Base-by-base conservation (phyloP, 768 basidiomycete genomes). In the Suillus paluster region DNA sequence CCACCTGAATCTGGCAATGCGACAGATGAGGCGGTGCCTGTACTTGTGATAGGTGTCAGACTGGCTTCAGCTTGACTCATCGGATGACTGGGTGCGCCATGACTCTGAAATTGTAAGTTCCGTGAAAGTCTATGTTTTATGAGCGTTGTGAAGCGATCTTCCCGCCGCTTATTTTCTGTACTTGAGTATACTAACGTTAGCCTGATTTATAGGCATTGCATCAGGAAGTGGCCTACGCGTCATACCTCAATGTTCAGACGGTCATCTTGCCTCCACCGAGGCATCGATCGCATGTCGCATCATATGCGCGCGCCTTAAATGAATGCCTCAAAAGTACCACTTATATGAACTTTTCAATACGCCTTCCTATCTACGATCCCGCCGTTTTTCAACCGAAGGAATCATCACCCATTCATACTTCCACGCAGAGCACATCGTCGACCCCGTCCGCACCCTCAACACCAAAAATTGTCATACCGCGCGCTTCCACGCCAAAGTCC, bases 61-160 rank as follows among this genome's bases (percentile, higher is more conserved):
- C 59, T 99, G 97, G 97, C 82, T 99, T 4, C 94, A 97, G 73
- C 81, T 99, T 42, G 97, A 99, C 76, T 89, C 94, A 9, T 79
- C 85, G 0, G 95, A 98, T 75, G 94, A 95, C 68, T 94, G 96
- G 83, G 89, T 99, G 58, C 86, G 97, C 49, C 94, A 97, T 68
- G 97, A 99, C 71, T 91, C 95, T 49, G 97, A 97, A 77, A 91
- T 97, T 59, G 95, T 95, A 74, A 77, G 91, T 82, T 50, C 57
- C 46, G 54, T 55, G 54, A 55, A 19, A 38, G 23, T 5, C 21
- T 15, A 23, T 38, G 23, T 6, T 41, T 23, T 54, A 36, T 5
- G 2, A 36, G n/a, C 34, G 15, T 38, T 17, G 53, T 38, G 53
- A 30, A 54, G 8, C 36, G 15, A 38, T 38, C 53, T 38, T 60